These are phyloP conservation scores for Priceomyces melissophilus DNA, from an alignment of 805 yeast species.

Conservation along the genomic window DNA sequence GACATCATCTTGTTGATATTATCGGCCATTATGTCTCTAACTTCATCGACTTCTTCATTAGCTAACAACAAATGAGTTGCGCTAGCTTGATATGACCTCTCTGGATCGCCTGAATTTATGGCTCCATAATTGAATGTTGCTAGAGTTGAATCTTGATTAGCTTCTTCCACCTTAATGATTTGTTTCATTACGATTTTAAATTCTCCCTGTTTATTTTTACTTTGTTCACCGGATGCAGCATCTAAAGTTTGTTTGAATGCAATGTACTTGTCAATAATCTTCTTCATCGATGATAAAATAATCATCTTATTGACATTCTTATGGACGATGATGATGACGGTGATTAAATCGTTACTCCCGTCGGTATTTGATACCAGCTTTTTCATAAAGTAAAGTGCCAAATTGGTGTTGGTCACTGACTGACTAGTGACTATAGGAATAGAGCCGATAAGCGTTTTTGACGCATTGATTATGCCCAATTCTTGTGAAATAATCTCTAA, in stretches of 20 bases:
- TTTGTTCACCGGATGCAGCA: conserved; percentile 5
- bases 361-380: conserved; percentile 36
- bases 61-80: conserved; percentile 39
- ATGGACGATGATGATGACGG: conserved; percentile 48
- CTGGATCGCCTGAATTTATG: conserved; percentile 7
- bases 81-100: conserved; percentile 9
- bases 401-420: conserved; percentile 24
- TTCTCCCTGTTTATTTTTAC: conserved; percentile 38
- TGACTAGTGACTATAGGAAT: conserved; percentile 25
- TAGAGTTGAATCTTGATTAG: conserved; percentile 36
- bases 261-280: conserved; percentile 48
- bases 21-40: conserved; percentile 65
- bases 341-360: conserved; percentile 48
- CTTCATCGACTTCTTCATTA: conserved; percentile 59
- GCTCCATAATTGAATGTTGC: conserved; percentile 34
- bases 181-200: conserved; percentile 57
- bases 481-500: conserved; percentile 54
- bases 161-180: conserved; percentile 52
- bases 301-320: conserved; percentile 42
- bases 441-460: conserved; percentile 40
- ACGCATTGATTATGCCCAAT: conserved; percentile 50
- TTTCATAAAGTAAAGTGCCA: conserved; percentile 49
- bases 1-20: conserved; percentile 68
- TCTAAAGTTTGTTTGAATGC: conserved; percentile 34
- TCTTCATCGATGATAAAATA: conserved; percentile 46